These are phyloP conservation scores for Boletus sp. DNA, from an alignment of 1,284 basidiomycete species.

Conservation along the genomic window DNA sequence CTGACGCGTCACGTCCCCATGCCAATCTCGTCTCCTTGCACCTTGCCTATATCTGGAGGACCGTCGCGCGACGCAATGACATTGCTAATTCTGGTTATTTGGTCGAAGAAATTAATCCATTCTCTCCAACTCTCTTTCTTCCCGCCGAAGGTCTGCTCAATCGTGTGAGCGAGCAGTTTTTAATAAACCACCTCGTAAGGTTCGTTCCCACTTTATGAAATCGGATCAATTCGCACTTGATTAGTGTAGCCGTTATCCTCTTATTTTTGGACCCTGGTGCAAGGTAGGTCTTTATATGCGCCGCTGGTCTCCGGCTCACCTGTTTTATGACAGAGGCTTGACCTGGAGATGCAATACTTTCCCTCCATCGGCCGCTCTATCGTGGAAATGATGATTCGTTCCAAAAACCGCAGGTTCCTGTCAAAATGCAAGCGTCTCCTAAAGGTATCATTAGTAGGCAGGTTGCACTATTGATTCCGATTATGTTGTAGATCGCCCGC, in stretches of 20 bases:
- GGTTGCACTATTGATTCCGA: conserved; percentile 19
- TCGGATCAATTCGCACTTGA: conserved; percentile 17
- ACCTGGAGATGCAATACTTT: conserved; percentile 48
- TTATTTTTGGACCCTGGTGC: conserved; percentile 66
- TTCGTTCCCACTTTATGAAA: conserved; percentile 28
- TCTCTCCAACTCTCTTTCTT: conserved; percentile 47
- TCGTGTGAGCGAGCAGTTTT: conserved; percentile 49
- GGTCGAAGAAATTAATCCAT: conserved; percentile 35
- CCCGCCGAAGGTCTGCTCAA: conserved; percentile 50
- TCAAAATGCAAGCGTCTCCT: conserved; percentile 42
- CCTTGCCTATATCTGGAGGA: conserved; percentile 50
- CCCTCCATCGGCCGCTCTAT: conserved; percentile 50
- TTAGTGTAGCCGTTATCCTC: conserved; percentile 59
- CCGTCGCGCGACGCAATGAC: conserved; percentile 16
- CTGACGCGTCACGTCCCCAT: conserved; percentile 33
- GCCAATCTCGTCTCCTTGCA: conserved; percentile 47
- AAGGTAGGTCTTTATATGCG: conserved; percentile 40
- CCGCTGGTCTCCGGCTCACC: background rate
- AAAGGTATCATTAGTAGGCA: conserved; percentile 40
- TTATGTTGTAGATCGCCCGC: conserved; percentile 22
- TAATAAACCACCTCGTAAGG: conserved; percentile 58
- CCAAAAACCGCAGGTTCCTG: conserved; percentile 45
- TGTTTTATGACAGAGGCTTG: conserved; percentile 47
- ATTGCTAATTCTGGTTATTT: conserved; percentile 6
- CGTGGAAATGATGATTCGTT: conserved; percentile 48